These are phyloP conservation scores for Phytophthora quininea DNA, from an alignment of 352 stramenopile species.

Conservation along the genomic window DNA sequence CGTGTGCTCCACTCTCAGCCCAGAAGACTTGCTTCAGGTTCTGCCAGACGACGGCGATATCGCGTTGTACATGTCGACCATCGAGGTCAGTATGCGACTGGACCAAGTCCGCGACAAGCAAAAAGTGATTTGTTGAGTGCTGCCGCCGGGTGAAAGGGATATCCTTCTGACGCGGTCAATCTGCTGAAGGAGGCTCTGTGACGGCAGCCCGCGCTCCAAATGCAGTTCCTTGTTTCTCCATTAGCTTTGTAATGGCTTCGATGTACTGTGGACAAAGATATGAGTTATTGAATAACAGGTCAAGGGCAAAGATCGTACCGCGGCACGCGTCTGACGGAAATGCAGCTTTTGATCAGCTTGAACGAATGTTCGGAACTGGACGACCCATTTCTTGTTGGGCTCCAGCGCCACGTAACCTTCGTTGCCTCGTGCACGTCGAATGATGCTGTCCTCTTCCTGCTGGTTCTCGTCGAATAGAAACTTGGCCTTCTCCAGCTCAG, in stretches of 20 bases:
- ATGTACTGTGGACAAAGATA: slow-evolving; percentile 51
- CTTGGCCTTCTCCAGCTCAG: slow-evolving; percentile 25
- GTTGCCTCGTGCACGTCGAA: slow-evolving; percentile 55
- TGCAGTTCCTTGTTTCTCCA: slow-evolving; percentile 53
- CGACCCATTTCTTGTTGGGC: slow-evolving; percentile 52
- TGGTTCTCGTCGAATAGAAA: slow-evolving; percentile 55
- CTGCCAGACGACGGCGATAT: slow-evolving; percentile 81
- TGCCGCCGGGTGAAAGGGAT: slow-evolving; percentile 17
- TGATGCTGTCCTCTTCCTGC: slow-evolving; percentile 54
- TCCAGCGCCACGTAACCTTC: slow-evolving; percentile 57
- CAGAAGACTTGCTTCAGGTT: slow-evolving; percentile 78
- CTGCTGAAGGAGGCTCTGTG: slow-evolving; percentile 18
- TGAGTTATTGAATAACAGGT: not conserved
- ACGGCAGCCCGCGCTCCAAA: slow-evolving; percentile 32
- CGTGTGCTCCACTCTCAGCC: slow-evolving; percentile 71
- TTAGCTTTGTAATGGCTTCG: slow-evolving; percentile 66
- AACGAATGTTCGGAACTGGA: slow-evolving; percentile 68
- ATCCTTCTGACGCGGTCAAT: slow-evolving; percentile 20
- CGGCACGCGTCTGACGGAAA: slow-evolving; percentile 54
- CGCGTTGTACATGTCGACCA: slow-evolving; percentile 73
- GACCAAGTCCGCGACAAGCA: slow-evolving; percentile 47
- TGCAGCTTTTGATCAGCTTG: slow-evolving; percentile 47
- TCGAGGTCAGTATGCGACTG: slow-evolving; percentile 67
- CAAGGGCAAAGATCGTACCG: slow-evolving; percentile 17
- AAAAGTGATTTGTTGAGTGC: slow-evolving; percentile 23